Conservation (phyloP, 495 filamentous ascomycete species). For the Penicillium psychrofluorescens region DNA sequence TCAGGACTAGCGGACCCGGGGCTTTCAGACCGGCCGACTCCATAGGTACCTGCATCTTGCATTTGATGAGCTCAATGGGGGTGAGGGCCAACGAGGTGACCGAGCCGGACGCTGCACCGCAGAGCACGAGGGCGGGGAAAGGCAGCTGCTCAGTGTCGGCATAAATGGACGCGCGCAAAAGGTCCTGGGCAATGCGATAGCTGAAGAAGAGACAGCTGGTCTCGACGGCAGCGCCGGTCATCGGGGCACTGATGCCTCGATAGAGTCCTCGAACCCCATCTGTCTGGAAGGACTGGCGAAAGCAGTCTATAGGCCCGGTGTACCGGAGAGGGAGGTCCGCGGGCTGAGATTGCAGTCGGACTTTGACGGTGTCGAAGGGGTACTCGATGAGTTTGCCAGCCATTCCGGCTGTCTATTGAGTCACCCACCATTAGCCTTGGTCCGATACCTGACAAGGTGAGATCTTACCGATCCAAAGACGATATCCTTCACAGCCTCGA, state of each 20-base stretch:
- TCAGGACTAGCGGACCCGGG: slow-evolving; percentile 52
- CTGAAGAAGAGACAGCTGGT: slow-evolving; percentile 93
- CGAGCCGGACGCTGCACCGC: slow-evolving; percentile 80
- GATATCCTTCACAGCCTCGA: slow-evolving; percentile 74
- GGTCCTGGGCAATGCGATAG: slow-evolving; percentile 61
- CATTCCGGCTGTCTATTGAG: slow-evolving; percentile 65
- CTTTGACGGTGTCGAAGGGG: slow-evolving; percentile 98
- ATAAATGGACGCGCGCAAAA: slow-evolving; percentile 52
- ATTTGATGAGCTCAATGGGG: slow-evolving; percentile 95
- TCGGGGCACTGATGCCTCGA: slow-evolving; percentile 85
- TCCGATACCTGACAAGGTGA: neutral
- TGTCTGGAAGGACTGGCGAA: slow-evolving; percentile 69
- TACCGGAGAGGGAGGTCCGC: slow-evolving; percentile 77
- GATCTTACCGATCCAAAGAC: slow-evolving; percentile 72
- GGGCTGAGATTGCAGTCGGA: slow-evolving; percentile 64
- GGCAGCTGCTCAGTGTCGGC: slow-evolving; percentile 50
- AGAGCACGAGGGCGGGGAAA: slow-evolving; percentile 62
- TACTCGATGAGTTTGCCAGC: slow-evolving; percentile 96
- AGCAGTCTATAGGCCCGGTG: slow-evolving; percentile 85
- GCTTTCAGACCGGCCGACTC: slow-evolving; percentile 28
- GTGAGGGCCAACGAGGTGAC: slow-evolving; percentile 87
- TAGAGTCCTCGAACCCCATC: slow-evolving; percentile 76
- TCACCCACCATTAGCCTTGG: neutral
- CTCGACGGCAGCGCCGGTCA: slow-evolving; percentile 87
- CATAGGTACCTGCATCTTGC: slow-evolving; percentile 84